phyloP scores from a whole-genome alignment of 495 filamentous ascomycete genomes.

The Mycothermus thermophilus region DNA sequence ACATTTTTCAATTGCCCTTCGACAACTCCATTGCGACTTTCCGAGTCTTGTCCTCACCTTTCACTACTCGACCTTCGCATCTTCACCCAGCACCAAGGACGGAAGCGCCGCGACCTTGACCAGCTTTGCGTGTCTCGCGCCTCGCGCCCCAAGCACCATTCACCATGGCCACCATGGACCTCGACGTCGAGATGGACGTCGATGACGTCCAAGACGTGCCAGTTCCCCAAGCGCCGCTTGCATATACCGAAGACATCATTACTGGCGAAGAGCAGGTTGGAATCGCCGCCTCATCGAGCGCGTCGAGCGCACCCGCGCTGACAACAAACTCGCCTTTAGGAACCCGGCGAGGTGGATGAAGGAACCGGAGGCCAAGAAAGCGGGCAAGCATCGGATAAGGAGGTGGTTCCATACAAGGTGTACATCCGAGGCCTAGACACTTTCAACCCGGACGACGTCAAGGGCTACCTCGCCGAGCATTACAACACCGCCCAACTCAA shows the following conservation, averaged over 20 bases:
- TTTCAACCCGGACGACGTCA: constrained; percentile 63
- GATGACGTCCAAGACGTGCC: constrained; percentile 34
- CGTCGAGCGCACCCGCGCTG: background rate
- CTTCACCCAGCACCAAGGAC: no score
- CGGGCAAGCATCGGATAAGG: constrained; percentile 11
- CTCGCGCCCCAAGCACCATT: no score
- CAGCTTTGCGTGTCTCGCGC: no score
- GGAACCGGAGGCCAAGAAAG: constrained; percentile 11
- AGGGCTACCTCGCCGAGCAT: constrained; percentile 52
- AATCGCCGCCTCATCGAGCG: constrained; percentile 1
- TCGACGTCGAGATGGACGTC: constrained; percentile 60
- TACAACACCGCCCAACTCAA: constrained; percentile 39
- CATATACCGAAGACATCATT: constrained; percentile 32
- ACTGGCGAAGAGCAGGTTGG: constrained; percentile 25
- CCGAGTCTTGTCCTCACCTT: no score
- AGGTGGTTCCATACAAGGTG: constrained; percentile 47
- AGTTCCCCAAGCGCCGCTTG: constrained; percentile 22
- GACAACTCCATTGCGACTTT: no score
- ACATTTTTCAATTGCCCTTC: no score
- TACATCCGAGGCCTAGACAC: constrained; percentile 73
- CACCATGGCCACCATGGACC: constrained; percentile 65
- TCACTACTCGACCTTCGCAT: no score
- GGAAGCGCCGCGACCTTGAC: no score
- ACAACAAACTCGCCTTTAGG: no score
- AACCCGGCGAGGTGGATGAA: constrained; percentile 24